Evolutionary conservation across 345 rosid genomes (phyloP), one percentile per base, ranked within the genome.

Genomic region (Zanthoxylum bungeanum): DNA sequence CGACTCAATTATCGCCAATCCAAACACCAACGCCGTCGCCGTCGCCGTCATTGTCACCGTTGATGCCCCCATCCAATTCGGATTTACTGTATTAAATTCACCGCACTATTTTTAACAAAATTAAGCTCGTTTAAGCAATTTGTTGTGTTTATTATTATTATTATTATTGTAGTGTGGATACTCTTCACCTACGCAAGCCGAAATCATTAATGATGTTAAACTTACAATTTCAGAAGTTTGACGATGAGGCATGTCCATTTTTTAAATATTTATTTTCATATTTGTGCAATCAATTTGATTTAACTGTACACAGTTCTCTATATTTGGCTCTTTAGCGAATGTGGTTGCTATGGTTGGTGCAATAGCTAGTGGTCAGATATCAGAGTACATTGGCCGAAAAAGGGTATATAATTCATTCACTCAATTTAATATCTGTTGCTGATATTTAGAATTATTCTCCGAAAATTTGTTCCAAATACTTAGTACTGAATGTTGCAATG

Each of bases 301-400:
- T 58, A 51, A 53, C 50, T 30, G 25, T 30, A 49, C 10, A 67
- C 79, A 90, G 92, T 90, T 46, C 64, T 90, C 96, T 39, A 9
- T 90, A 17, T 90, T 90, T 74, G 96, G 91, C 37, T 86, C 96
- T 4, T 72, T 90, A 51, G 83, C 91, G 6, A 90, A 90, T 79
- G 96, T 86, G 74, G 96, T 91, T 17, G 91, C 89, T 40, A 90
- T 88, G 92, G 80, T 88, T 64, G 96, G 96, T 31, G 92, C 96
- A 2, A 86, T 90, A 46, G 75, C 89, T 28, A 86, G 92, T 25
- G 96, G 96, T 64, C 96, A 90, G 76, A 88, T 90, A 37, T 82
- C 96, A 0, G 96, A 90, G 76, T 82, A 90, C 60, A 72, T 90
- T 71, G 96, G 96, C 71, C 79, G 92, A 52, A 90, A 90, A 81